Percentiles rank a stretch among this genome's conserved stretches.
Conservation (phyloP, 2,329 filamentous ascomycete genomes). For the Fusarium napiforme region DNA sequence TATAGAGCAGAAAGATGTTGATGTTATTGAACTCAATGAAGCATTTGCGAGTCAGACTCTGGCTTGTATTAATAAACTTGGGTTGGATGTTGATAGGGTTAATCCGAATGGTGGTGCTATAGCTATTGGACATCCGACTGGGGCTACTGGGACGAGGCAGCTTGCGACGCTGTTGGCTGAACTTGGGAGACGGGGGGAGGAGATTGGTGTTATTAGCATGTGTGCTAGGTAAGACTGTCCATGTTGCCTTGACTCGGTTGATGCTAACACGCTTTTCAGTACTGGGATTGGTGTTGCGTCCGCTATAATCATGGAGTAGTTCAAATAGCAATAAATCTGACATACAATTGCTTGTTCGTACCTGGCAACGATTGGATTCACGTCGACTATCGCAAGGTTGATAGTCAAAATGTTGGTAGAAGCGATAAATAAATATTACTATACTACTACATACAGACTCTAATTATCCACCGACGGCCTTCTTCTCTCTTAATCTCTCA, state of each 20-base stretch:
- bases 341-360: no score
- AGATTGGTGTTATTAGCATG: conserved; percentile 29
- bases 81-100: conserved; percentile 74
- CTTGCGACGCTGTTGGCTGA: conserved; percentile 12
- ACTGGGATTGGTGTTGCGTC: neutral
- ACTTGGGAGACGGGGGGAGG: neutral
- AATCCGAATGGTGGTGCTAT: conserved; percentile 95
- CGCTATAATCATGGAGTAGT: neutral
- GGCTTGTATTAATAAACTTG: conserved; percentile 76
- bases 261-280: accelerated
- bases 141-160: conserved; percentile 73
- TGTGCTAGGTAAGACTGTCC: conserved; percentile 8
- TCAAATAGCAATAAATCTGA: accelerated
- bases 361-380: no score
- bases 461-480: neutral
- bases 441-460: accelerated
- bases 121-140: conserved; percentile 87
- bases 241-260: accelerated
- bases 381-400: no score
- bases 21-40: conserved; percentile 94
- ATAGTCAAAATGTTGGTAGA: accelerated
- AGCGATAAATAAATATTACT: accelerated
- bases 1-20: conserved; percentile 73
- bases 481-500: accelerated
- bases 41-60: conserved; percentile 73